Conservation (phyloP, 1,284 basidiomycete species). For the Cryptococcus sp. region DNA sequence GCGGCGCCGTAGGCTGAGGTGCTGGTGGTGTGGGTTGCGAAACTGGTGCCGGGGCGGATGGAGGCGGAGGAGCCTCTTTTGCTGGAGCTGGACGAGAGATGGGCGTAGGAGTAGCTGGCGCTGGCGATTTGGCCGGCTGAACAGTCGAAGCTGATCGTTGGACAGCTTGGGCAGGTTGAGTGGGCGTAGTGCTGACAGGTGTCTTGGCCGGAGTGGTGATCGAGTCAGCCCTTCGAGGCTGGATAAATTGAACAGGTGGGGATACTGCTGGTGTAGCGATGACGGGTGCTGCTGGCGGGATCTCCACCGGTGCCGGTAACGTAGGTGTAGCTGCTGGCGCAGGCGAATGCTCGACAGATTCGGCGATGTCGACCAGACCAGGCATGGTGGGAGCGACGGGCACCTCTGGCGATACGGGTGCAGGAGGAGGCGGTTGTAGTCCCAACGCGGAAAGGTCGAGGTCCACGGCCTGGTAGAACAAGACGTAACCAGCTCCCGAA, state of each 20-base stretch:
- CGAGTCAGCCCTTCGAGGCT: not conserved
- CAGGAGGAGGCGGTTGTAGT: slow-evolving; percentile 18
- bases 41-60: too few species aligned
- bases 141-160: too few species aligned
- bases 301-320: not conserved
- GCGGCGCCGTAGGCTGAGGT: not conserved
- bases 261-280: not conserved
- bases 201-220: not conserved
- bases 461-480: slow-evolving; percentile 94
- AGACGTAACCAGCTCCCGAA: slow-evolving; percentile 86
- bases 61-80: too few species aligned
- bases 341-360: too few species aligned
- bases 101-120: too few species aligned
- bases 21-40: not conserved
- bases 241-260: not conserved
- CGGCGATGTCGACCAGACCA: too few species aligned
- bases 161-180: too few species aligned
- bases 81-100: too few species aligned
- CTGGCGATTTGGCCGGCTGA: too few species aligned
- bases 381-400: not conserved
- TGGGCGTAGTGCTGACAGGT: too few species aligned
- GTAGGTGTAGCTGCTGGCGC: not conserved
- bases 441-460: slow-evolving; percentile 68
- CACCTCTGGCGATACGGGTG: not conserved
- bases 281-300: not conserved